Percentiles rank a stretch among this genome's conserved stretches.
Conservation (phyloP, 805 yeast genomes). For the Candida maltosa region DNA sequence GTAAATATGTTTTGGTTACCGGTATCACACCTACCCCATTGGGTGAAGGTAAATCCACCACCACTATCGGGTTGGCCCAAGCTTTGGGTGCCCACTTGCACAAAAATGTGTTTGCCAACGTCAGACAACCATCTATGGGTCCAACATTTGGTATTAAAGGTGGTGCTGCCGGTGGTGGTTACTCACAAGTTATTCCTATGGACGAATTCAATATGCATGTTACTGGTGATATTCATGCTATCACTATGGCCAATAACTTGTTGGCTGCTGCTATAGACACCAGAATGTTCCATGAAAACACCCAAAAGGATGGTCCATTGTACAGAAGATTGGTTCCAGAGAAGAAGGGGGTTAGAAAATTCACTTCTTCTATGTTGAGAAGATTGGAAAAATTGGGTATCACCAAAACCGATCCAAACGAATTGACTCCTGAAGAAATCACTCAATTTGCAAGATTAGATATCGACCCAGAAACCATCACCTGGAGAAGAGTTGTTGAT, state of each 20-base stretch:
- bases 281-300: slow-evolving; percentile 77
- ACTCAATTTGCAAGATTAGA: slow-evolving; percentile 64
- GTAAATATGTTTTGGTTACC: slow-evolving; percentile 72
- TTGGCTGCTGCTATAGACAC: slow-evolving; percentile 86
- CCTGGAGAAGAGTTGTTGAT: slow-evolving; percentile 83
- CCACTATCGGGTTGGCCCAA: slow-evolving; percentile 79
- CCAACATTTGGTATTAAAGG: slow-evolving; percentile 88
- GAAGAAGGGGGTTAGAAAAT: slow-evolving; percentile 66
- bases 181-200: slow-evolving; percentile 85
- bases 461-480: slow-evolving; percentile 75
- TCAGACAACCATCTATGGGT: slow-evolving; percentile 86
- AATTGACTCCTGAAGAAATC: slow-evolving; percentile 67
- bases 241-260: slow-evolving; percentile 76
- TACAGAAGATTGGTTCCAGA: slow-evolving; percentile 74
- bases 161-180: slow-evolving; percentile 91
- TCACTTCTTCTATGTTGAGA: slow-evolving; percentile 64
- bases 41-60: slow-evolving; percentile 84
- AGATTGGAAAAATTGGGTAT: slow-evolving; percentile 70
- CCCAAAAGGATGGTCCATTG: slow-evolving; percentile 71
- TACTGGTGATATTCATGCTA: slow-evolving; percentile 85
- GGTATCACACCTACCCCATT: slow-evolving; percentile 86
- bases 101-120: slow-evolving; percentile 71
- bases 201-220: slow-evolving; percentile 84
- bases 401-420: slow-evolving; percentile 66
- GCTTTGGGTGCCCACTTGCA: slow-evolving; percentile 75